Base-by-base conservation (phyloP, 176 grass and related monocot species). In the Zizania latifolia region DNA sequence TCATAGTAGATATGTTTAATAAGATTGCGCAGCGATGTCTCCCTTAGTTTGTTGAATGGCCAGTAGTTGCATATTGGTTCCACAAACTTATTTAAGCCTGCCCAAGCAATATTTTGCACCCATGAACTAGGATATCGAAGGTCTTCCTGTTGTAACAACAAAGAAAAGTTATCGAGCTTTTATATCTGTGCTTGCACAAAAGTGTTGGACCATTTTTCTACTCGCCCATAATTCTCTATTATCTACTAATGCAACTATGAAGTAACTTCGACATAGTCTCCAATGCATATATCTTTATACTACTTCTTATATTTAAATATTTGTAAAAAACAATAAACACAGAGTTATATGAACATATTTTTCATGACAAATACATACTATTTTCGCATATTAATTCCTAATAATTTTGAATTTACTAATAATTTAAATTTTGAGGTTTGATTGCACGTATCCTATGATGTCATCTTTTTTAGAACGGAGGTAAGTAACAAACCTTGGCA, bases 1-100 rank as follows among this genome's bases (percentile, higher is more conserved):
- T 88, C 86, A 45, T 88, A 88, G 62, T 84, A 55, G 54, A 88
- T 88, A 62, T 88, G 86, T 60, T 80, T 69, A 26, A 84, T 88
- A 14, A 63, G 60, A 9, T 53, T 88, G 17, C 41, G 32, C 28
- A 88, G 4, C 31, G 86, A 75, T 57, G n/a, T 55, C 59, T 57
- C 54, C 68, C 86, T 74, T 28, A 88, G 40, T 58, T 58, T 84
- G 45, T 55, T 59, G 53, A 81, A 62, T 32, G 86, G 86, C 76
- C 75, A 88, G 62, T 33, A 44, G 61, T 80, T 69, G 2, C 84
- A 29, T 40, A 80, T 39, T 6, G 86, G 86, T 74, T 88, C 86
- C 4, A 88, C 40, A 31, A 88, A 29, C 33, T 88, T 88, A 69
- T 88, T 81, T 23, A 88, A 70, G 22, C 68, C 61, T 6, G 74